phyloP scores from a whole-genome alignment of 2,329 filamentous ascomycete genomes.

The Domatiomyces globalis region DNA sequence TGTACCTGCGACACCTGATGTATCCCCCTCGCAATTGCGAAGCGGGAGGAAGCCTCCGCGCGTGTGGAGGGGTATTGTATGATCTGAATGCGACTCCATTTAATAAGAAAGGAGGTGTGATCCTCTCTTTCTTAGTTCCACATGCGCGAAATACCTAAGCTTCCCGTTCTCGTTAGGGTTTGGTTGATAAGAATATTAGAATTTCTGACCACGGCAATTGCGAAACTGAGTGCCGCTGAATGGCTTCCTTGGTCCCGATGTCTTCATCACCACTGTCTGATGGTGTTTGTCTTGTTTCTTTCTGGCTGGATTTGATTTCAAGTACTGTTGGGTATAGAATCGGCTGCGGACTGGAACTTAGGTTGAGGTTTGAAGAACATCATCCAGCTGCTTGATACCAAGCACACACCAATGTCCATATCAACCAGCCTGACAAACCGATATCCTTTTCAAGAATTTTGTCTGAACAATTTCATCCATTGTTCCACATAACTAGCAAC shows the following conservation, averaged over 20 bases:
- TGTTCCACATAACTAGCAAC: no score
- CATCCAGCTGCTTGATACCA: not conserved
- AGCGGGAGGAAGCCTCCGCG: no score
- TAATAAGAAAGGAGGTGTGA: conserved; percentile 2
- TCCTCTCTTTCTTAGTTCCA: not conserved
- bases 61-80: no score
- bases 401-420: not conserved
- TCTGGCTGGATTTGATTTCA: no score
- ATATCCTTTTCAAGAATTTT: conserved; percentile 1
- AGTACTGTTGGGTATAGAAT: no score
- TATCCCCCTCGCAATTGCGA: no score
- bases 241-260: conserved; percentile 1
- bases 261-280: conserved; percentile 5
- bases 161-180: conserved; percentile 11
- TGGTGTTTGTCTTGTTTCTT: conserved; percentile 3
- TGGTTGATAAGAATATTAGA: conserved; percentile 10
- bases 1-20: no score
- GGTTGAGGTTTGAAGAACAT: not conserved
- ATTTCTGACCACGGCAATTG: conserved; percentile 2
- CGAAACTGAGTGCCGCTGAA: conserved; percentile 1
- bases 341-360: conserved; percentile 1
- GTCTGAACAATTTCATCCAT: not conserved
- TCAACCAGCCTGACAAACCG: conserved; percentile 2
- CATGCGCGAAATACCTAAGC: conserved; percentile 2
- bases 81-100: conserved; percentile 12